These are phyloP conservation scores for Magnaporthiopsis incrustans DNA, from an alignment of 2,329 filamentous ascomycete genomes.

Conservation along the genomic window DNA sequence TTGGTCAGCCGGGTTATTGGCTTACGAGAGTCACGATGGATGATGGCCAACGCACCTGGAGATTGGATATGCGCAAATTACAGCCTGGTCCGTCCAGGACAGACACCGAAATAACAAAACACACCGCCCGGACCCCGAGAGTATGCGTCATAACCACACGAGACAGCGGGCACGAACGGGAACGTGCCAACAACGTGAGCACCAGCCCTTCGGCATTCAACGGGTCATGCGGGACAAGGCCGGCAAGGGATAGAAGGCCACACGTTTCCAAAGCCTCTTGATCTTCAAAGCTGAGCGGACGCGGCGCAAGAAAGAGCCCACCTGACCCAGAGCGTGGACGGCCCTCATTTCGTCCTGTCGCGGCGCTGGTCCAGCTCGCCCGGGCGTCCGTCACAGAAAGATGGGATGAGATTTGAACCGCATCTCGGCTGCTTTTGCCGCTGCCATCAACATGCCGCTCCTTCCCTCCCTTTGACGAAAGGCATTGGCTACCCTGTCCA, in stretches of 20 bases:
- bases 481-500: background rate
- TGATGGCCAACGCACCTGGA: background rate
- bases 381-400: background rate
- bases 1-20: background rate
- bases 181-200: background rate
- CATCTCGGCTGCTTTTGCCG: constrained; percentile 3
- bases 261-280: background rate
- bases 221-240: background rate
- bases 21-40: background rate
- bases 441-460: background rate
- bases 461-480: background rate
- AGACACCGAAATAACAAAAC: background rate
- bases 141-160: background rate
- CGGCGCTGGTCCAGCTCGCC: background rate
- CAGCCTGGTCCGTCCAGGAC: background rate
- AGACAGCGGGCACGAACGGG: background rate
- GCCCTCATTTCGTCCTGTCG: background rate
- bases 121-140: background rate
- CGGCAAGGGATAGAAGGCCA: background rate
- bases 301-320: background rate
- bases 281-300: background rate
- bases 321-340: background rate
- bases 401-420: background rate
- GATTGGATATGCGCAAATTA: background rate
- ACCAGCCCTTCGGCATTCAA: background rate